Conservation (phyloP, 2,329 filamentous ascomycete genomes). For the Trichoderma simmonsii region DNA sequence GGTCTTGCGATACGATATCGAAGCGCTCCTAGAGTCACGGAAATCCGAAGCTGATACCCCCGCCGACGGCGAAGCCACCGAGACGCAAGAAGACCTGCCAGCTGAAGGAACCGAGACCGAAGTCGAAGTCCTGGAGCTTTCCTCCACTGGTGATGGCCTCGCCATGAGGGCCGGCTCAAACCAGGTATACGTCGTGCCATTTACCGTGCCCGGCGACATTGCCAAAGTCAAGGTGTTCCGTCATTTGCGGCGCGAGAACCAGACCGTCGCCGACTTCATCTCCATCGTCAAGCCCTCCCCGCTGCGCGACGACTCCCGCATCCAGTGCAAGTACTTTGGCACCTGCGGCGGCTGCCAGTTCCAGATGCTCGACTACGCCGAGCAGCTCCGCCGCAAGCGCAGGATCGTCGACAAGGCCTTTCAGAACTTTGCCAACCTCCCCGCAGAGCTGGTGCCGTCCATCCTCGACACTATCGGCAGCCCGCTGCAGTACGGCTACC, state of each 20-base stretch:
- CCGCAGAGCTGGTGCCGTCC: conserved; percentile 68
- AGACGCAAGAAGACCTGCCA: conserved; percentile 46
- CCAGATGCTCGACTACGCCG: conserved; percentile 88
- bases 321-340: conserved; percentile 83
- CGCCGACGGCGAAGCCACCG: conserved; percentile 22
- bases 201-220: conserved; percentile 79
- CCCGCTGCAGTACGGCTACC: conserved; percentile 87
- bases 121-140: conserved; percentile 75
- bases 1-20: conserved; percentile 62
- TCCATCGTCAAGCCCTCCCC: conserved; percentile 70
- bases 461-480: conserved; percentile 85
- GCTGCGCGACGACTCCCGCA: conserved; percentile 70
- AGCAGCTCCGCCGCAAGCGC: conserved; percentile 82
- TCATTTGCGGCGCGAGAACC: conserved; percentile 62
- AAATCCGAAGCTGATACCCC: conserved; percentile 30
- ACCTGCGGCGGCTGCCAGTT: conserved; percentile 92
- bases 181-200: conserved; percentile 81
- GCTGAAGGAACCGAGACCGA: conserved; percentile 72
- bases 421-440: conserved; percentile 81
- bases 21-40: conserved; percentile 49
- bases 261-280: conserved; percentile 79
- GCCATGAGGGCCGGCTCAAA: conserved; percentile 64
- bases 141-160: conserved; percentile 89
- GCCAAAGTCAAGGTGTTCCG: conserved; percentile 75
- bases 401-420: conserved; percentile 88